These are phyloP conservation scores for Leishmania lainsoni DNA, from an alignment of 208 protist genomes.

Conservation along the genomic window DNA sequence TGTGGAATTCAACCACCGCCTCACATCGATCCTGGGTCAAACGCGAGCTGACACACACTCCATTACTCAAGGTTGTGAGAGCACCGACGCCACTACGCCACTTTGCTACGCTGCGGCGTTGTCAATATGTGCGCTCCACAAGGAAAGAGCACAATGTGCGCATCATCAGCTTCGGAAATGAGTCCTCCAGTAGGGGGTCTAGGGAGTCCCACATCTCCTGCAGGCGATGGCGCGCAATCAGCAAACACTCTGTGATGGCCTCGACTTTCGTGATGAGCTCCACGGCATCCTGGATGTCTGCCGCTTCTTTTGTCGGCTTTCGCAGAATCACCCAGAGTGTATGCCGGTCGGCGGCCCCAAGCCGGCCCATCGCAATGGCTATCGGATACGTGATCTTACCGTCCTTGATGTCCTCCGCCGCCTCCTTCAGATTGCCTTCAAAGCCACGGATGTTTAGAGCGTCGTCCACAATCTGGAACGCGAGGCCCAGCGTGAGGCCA, in stretches of 20 bases:
- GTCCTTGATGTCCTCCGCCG: conserved; percentile 48
- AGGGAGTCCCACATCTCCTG: conserved; percentile 44
- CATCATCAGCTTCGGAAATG: conserved; percentile 60
- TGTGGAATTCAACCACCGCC: background rate
- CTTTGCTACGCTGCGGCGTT: background rate
- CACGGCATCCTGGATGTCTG: conserved; percentile 33
- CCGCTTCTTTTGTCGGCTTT: conserved; percentile 17
- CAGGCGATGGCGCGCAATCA: conserved; percentile 36
- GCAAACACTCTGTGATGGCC: conserved; percentile 38
- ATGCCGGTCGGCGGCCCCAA: conserved; percentile 34
- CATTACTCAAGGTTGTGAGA: background rate
- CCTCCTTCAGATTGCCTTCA: conserved; percentile 41
- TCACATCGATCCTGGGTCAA: background rate
- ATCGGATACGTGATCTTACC: conserved; percentile 76
- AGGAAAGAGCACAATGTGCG: conserved; percentile 50
- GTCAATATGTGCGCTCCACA: conserved; percentile 30
- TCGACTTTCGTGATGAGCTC: conserved; percentile 31
- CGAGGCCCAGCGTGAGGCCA: conserved; percentile 46
- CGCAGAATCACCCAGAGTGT: conserved; percentile 43
- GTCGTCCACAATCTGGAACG: conserved; percentile 80
- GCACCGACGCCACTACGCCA: background rate
- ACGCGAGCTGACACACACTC: too few relatives aligned
- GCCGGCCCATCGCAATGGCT: conserved; percentile 42
- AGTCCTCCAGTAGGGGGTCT: conserved; percentile 43
- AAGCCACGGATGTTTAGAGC: conserved; percentile 50